Evolutionary conservation across 345 rosid species (phyloP), one percentile per base, ranked within the genome.

Genomic region (Carallia brachiata): DNA sequence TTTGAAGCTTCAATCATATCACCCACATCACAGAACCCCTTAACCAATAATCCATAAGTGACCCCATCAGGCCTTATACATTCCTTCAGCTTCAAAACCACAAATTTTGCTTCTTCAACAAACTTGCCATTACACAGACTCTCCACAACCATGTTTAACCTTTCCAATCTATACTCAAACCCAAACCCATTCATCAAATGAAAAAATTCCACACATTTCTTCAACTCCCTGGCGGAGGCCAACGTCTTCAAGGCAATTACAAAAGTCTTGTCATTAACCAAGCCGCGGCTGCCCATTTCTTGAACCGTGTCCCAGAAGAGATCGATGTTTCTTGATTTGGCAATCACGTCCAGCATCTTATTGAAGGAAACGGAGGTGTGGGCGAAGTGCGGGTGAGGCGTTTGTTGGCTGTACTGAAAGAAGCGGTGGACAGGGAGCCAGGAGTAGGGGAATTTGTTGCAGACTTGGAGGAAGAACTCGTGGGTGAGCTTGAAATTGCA

Each of bases 371-470:
- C 64, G 1, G 88, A 62, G 18, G 81, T 81, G 75, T 89, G 96
- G 54, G 69, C 0, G 62, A 89, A 86, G 12, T 60, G 63, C 0
- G 86, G 80, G 61, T 68, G 72, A 3, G 78, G 28, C 15, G 61
- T 19, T 23, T 53, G 81, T 17, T 77, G 83, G 19, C 84, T 82
- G 84, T 85, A 93, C 31, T 69, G 87, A 72, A 80, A 89, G 75
- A 93, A 89, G 19, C 91, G 90, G 78, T 88, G 78, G 50, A 89
- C 83, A 31, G 97, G 98, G 23, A 92, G 91, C 97, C 96, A 91
- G 0, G 94, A 91, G 79, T 71, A 83, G 50, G 87, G 90, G 77
- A 91, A 91, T 19, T 77, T 83, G 86, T 89, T 88, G 90, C 92
- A 91, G 78, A 89, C 92, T 74, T 84, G 97, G 76, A 93, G 91